Conservation (phyloP, 2,329 filamentous ascomycete genomes). For the Orbilia quercus region DNA sequence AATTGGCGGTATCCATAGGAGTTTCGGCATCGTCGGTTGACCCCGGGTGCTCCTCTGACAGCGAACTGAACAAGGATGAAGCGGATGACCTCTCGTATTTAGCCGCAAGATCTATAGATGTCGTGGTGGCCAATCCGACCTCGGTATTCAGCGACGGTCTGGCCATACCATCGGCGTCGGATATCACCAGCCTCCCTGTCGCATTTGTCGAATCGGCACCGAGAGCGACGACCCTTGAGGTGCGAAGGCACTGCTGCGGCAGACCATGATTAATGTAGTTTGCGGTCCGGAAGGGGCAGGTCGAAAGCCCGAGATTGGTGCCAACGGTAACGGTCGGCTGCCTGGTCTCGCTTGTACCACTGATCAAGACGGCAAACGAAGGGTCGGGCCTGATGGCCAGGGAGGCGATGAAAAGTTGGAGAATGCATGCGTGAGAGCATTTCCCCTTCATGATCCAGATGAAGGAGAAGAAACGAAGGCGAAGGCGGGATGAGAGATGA, state of each 20-base stretch:
- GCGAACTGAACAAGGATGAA: neutral
- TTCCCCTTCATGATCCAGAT: conserved; percentile 55
- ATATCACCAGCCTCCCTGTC: conserved; percentile 17
- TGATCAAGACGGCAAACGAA: conserved; percentile 33
- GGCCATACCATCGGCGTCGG: conserved; percentile 11
- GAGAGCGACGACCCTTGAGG: conserved; percentile 59
- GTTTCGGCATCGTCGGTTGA: conserved; percentile 71
- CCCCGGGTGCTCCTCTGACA: conserved; percentile 35
- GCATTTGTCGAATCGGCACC: conserved; percentile 28
- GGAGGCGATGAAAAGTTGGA: conserved; percentile 39
- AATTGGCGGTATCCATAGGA: conserved; percentile 78
- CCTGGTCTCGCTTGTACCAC: conserved; percentile 42
- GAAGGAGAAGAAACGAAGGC: conserved; percentile 4
- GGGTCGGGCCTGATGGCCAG: conserved; percentile 15
- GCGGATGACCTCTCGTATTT: conserved; percentile 40
- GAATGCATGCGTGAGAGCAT: conserved; percentile 45
- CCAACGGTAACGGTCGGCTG: conserved; percentile 48
- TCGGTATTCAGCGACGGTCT: conserved; percentile 36
- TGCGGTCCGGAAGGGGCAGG: conserved; percentile 73
- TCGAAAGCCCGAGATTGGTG: conserved; percentile 48
- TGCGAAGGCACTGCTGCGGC: conserved; percentile 78
- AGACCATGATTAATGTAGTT: conserved; percentile 85
- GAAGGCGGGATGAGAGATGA: neutral
- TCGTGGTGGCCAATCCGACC: conserved; percentile 41
- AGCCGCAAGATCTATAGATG: conserved; percentile 30